Evolutionary conservation across 495 filamentous ascomycete genomes (phyloP).

Genomic region (Annulohypoxylon bovei): DNA sequence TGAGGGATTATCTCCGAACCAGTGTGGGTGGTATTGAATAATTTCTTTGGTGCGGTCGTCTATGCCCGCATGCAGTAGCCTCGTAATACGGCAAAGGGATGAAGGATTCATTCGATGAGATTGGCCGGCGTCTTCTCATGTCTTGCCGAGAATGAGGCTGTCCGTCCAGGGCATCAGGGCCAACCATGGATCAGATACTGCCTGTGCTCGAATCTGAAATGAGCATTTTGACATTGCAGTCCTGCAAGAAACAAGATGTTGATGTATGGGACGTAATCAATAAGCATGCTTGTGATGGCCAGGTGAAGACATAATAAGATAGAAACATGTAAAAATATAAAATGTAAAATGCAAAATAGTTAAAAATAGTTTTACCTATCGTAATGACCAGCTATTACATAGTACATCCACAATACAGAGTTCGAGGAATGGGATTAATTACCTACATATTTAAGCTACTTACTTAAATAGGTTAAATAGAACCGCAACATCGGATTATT

Average conservation of each 20-base stretch:
- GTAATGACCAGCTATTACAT: neutral
- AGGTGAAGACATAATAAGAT: neutral
- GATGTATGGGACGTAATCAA: neutral
- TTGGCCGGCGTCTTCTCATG: slow-evolving; percentile 41
- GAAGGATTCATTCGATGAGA: slow-evolving; percentile 34
- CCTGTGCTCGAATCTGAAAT: slow-evolving; percentile 29
- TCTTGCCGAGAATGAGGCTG: slow-evolving; percentile 51
- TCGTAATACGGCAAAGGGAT: slow-evolving; percentile 48
- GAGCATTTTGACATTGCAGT: slow-evolving; percentile 13
- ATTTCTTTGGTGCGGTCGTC: slow-evolving; percentile 43
- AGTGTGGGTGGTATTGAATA: slow-evolving; percentile 44
- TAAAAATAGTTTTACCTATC: neutral
- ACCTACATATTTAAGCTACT: neutral
- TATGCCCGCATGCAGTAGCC: slow-evolving; percentile 49
- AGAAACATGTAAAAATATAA: neutral
- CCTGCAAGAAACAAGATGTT: slow-evolving; percentile 19
- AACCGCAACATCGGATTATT: slow-evolving; percentile 25
- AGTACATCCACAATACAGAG: neutral
- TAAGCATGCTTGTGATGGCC: neutral
- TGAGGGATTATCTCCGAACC: slow-evolving; percentile 50
- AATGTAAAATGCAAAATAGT: neutral
- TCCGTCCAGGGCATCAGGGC: slow-evolving; percentile 40
- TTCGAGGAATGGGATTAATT: neutral
- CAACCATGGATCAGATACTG: slow-evolving; percentile 33
- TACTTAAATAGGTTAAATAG: neutral